Conservation (phyloP, 2,329 filamentous ascomycete species). For the Neonectria coccinea region DNA sequence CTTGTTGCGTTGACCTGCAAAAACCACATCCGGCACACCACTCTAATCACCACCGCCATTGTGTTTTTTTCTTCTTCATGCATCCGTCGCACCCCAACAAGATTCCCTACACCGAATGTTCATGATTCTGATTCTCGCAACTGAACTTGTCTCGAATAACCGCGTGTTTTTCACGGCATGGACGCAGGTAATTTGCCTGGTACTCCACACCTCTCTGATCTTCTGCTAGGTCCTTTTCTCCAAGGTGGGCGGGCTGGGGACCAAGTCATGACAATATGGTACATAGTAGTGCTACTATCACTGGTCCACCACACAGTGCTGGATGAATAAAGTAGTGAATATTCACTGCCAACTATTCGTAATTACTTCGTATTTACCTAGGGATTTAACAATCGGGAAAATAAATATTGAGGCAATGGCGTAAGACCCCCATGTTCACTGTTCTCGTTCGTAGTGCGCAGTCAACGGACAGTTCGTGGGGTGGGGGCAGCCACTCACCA, state of each 20-base stretch:
- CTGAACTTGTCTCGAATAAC: not conserved
- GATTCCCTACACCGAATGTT: not conserved
- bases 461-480: constrained; percentile 31
- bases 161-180: constrained; percentile 18
- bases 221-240: constrained; percentile 16
- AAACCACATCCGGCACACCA: not conserved
- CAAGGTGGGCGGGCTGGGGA: not conserved
- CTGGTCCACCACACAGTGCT: not conserved
- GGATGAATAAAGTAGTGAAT: not conserved
- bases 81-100: not conserved
- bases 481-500: constrained; percentile 31
- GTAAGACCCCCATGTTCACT: constrained; percentile 11
- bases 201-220: constrained; percentile 33
- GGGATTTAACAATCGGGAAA: not conserved
- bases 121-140: constrained; percentile 2
- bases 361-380: not conserved
- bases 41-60: not conserved
- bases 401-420: not conserved
- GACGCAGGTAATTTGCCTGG: constrained; percentile 36
- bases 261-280: not conserved
- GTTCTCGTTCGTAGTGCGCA: constrained; percentile 33
- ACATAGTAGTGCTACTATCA: not conserved
- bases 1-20: not conserved
- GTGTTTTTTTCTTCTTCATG: not conserved
- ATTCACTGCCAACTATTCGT: not conserved